Evolutionary conservation across 257 asterid genomes (phyloP).

Genomic region (Solanum arcanum): DNA sequence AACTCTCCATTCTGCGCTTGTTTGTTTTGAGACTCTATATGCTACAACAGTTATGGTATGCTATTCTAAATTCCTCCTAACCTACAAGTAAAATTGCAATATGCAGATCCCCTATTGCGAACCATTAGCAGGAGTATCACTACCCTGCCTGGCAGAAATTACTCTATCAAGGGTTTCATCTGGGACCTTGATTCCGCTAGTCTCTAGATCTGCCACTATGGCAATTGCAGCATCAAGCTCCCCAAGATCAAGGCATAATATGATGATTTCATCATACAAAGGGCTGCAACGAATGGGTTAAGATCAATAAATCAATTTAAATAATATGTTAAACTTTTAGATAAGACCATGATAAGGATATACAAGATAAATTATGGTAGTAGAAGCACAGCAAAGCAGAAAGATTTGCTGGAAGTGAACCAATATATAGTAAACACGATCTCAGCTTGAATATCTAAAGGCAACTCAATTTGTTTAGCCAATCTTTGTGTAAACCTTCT

Average conservation of each 20-base stretch:
- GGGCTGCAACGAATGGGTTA: slow-evolving; percentile 40
- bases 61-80: neutral
- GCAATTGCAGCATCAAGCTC: slow-evolving; percentile 96
- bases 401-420: neutral
- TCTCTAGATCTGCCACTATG: slow-evolving; percentile 86
- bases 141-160: slow-evolving; percentile 61
- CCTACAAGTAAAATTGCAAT: neutral
- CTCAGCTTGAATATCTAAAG: neutral
- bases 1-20: neutral
- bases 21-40: neutral
- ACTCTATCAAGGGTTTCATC: slow-evolving; percentile 89
- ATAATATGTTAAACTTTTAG: neutral
- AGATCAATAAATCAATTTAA: slow-evolving; percentile 1
- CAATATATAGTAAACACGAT: neutral
- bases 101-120: slow-evolving; percentile 10
- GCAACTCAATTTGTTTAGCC: neutral
- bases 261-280: slow-evolving; percentile 69
- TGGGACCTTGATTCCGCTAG: slow-evolving; percentile 74
- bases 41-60: neutral
- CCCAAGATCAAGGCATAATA: slow-evolving; percentile 74
- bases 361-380: neutral
- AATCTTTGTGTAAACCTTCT: neutral
- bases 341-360: neutral
- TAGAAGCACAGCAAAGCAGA: neutral
- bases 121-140: slow-evolving; percentile 28